Conservation (phyloP, 495 filamentous ascomycete species). For the Penicillium roqueforti region DNA sequence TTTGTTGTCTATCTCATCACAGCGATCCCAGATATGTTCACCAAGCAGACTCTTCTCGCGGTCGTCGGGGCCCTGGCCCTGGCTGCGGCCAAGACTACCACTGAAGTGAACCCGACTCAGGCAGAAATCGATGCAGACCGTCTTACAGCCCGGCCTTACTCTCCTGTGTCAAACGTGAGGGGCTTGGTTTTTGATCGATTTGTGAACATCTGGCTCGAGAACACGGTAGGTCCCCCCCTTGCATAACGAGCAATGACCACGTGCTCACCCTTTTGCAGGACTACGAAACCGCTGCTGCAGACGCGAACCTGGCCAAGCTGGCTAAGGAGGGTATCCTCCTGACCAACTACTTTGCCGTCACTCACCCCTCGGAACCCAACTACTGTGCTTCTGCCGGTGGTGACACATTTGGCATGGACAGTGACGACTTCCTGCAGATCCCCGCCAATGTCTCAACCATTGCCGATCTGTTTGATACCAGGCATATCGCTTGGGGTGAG, state of each 20-base stretch:
- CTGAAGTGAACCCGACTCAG: slow-evolving; percentile 26
- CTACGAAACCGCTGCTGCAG: slow-evolving; percentile 46
- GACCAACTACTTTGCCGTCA: slow-evolving; percentile 59
- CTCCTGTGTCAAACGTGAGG: slow-evolving; percentile 55
- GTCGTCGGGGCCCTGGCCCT: slow-evolving; percentile 24
- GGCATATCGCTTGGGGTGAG: slow-evolving; percentile 61
- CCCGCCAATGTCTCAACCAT: slow-evolving; percentile 62
- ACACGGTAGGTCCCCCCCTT: slow-evolving; percentile 52
- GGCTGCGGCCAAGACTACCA: slow-evolving; percentile 28
- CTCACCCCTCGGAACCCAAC: slow-evolving; percentile 70
- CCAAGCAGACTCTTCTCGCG: slow-evolving; percentile 20
- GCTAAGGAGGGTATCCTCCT: slow-evolving; percentile 60
- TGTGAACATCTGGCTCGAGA: slow-evolving; percentile 69
- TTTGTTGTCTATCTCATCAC: background rate
- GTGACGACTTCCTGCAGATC: slow-evolving; percentile 56
- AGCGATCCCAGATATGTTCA: slow-evolving; percentile 16
- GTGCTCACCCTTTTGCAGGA: slow-evolving; percentile 38
- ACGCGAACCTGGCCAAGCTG: slow-evolving; percentile 52
- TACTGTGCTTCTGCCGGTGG: slow-evolving; percentile 61
- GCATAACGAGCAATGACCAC: slow-evolving; percentile 12
- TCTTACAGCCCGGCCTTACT: slow-evolving; percentile 36
- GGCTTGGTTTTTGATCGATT: slow-evolving; percentile 66
- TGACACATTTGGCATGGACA: slow-evolving; percentile 66
- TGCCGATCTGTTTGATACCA: slow-evolving; percentile 65
- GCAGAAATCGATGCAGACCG: slow-evolving; percentile 32